Conservation (phyloP, 345 rosid species). For the Camelina sativa region DNA sequence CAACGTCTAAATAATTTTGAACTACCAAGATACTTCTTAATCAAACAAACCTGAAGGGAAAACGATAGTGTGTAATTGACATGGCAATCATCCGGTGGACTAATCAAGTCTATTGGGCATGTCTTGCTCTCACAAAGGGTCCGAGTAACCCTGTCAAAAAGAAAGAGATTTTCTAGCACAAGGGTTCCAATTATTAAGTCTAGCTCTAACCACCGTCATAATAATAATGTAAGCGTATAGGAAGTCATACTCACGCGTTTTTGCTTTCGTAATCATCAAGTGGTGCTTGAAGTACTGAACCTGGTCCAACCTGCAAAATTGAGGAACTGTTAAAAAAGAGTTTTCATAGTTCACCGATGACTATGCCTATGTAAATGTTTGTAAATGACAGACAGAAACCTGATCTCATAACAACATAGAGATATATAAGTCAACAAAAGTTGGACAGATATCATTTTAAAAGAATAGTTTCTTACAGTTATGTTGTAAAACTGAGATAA, state of each 20-base stretch:
- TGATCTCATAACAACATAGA: slow-evolving; percentile 23
- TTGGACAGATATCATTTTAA: slow-evolving; percentile 22
- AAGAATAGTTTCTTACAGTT: slow-evolving; percentile 66
- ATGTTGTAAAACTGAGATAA: slow-evolving; percentile 92
- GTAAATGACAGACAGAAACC: slow-evolving; percentile 25
- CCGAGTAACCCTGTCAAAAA: slow-evolving; percentile 66
- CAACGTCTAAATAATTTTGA: slow-evolving; percentile 16
- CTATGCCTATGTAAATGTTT: slow-evolving; percentile 11
- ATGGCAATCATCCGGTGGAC: slow-evolving; percentile 99
- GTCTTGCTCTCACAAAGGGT: slow-evolving; percentile 75
- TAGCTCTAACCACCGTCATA: slow-evolving; percentile 11
- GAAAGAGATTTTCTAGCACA: slow-evolving; percentile 12
- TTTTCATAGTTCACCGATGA: slow-evolving; percentile 19
- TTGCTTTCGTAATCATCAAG: slow-evolving; percentile 72
- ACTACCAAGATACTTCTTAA: slow-evolving; percentile 35
- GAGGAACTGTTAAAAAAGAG: slow-evolving; percentile 32
- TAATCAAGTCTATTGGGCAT: slow-evolving; percentile 89
- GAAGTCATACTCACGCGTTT: slow-evolving; percentile 76
- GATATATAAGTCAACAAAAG: slow-evolving; percentile 32
- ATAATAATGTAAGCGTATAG: slow-evolving; percentile 29
- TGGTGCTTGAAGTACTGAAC: slow-evolving; percentile 90
- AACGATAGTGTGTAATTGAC: slow-evolving; percentile 89
- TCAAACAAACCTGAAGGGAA: slow-evolving; percentile 78
- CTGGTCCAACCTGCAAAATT: slow-evolving; percentile 79
- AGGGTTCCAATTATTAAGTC: slow-evolving; percentile 14